Evolutionary conservation across 1,139 yeast species (phyloP).

Genomic region (Lodderomyces pseudojiufengensis): DNA sequence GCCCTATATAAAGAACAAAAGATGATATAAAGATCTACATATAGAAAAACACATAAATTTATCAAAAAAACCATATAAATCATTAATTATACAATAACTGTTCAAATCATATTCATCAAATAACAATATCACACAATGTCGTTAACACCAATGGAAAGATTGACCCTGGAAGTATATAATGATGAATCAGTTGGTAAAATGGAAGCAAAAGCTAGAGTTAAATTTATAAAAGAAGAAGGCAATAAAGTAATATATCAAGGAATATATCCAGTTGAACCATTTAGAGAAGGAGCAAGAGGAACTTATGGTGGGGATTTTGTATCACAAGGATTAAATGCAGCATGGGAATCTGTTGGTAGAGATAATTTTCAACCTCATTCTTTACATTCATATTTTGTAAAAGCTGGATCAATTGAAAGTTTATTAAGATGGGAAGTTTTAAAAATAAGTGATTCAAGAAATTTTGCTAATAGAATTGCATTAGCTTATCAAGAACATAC

Average conservation of each 20-base stretch:
- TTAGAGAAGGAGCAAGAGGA: slow-evolving; percentile 30
- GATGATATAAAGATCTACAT: no score
- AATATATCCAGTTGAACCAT: slow-evolving; percentile 36
- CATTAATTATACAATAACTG: no score
- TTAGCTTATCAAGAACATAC: slow-evolving; percentile 31
- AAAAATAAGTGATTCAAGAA: slow-evolving; percentile 31
- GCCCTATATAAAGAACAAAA: no score
- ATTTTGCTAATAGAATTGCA: slow-evolving; percentile 34
- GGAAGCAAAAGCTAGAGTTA: slow-evolving; percentile 10
- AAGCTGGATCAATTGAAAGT: slow-evolving; percentile 31
- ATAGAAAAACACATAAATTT: no score
- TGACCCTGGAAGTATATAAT: slow-evolving; percentile 11
- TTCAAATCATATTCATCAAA: no score
- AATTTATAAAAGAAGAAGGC: slow-evolving; percentile 7
- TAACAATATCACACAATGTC: no score
- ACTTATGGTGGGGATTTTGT: slow-evolving; percentile 43
- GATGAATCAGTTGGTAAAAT: slow-evolving; percentile 13
- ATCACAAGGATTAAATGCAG: slow-evolving; percentile 34
- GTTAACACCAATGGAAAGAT: slow-evolving; percentile 9
- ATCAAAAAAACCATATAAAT: no score
- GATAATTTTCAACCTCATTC: slow-evolving; percentile 36
- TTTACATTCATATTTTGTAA: slow-evolving; percentile 38
- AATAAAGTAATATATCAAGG: slow-evolving; percentile 21
- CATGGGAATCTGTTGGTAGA: slow-evolving; percentile 31
- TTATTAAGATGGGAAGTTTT: slow-evolving; percentile 36